phyloP scores from a whole-genome alignment of 352 stramenopile species.

The Globisporangium paroecandrum region DNA sequence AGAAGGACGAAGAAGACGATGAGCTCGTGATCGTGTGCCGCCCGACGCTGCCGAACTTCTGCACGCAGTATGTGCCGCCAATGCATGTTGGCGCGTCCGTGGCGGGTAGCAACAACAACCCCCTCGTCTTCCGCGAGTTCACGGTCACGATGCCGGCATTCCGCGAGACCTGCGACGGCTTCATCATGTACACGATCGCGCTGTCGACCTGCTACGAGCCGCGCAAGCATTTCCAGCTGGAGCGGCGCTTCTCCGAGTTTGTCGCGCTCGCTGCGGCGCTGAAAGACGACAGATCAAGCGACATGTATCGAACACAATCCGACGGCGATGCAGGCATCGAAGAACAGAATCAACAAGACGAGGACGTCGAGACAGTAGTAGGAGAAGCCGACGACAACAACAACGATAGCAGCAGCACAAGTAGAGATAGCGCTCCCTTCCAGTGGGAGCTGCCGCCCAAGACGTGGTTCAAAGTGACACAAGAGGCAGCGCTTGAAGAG shows the following conservation, averaged over 20 bases:
- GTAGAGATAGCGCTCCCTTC: constrained; percentile 19
- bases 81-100: not conserved
- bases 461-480: constrained; percentile 76
- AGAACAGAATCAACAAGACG: not conserved
- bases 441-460: constrained; percentile 70
- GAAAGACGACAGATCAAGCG: constrained; percentile 15
- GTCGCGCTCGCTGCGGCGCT: constrained; percentile 48
- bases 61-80: constrained; percentile 45
- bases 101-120: not conserved
- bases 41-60: constrained; percentile 55
- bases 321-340: not conserved
- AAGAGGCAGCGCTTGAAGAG: constrained; percentile 55
- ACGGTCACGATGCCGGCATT: constrained; percentile 54
- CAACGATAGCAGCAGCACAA: constrained; percentile 6
- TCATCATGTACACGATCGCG: constrained; percentile 57
- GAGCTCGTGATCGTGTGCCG: constrained; percentile 68
- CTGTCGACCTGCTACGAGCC: constrained; percentile 36
- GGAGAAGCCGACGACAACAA: constrained; percentile 1
- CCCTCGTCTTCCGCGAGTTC: constrained; percentile 36
- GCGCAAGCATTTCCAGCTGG: constrained; percentile 45
- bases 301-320: constrained; percentile 3
- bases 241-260: constrained; percentile 81
- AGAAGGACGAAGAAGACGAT: constrained; percentile 40
- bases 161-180: constrained; percentile 60
- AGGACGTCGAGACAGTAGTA: not conserved